Evolutionary conservation across 139 green algal species (phyloP), one percentile per base, ranked within the genome.

Genomic region (Desmodesmus armatus): DNA sequence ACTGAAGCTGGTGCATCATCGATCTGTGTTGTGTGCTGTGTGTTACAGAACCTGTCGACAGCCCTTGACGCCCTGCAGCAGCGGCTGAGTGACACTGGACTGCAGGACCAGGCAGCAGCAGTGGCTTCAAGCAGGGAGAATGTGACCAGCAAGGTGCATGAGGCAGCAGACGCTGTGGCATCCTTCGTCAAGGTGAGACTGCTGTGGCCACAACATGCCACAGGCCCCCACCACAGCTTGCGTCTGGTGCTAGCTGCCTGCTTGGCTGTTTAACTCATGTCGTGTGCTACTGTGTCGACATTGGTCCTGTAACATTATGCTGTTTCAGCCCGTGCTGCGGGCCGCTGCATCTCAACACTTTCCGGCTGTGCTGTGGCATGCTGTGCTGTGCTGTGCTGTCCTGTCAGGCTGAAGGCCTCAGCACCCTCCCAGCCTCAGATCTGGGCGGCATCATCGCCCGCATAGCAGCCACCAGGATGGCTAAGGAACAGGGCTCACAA

Each of bases 131-230:
- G 27, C 40, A 75, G 76, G 62, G 43, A 43, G 33, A 37, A 25
- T 11, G 44, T 67, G 15, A 21, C 63, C 5, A 44, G 63, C 0
- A 77, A 77, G 3, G 41, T 66, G 19, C 17, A 33, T 1, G 76
- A 72, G 19, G 55, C 76, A 60, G 76, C 76, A 55, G 76, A 53
- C 21, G 40, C 27, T 15, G 35, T 82, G 35, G 72, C 23, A 11
- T 40, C n/a, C 21, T 82, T 67, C 1, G 76, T 82, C 13, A 23
- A 82, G 76, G 76, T 72, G 21, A 33, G 53, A 11, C n/a, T n/a
- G n/a, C n/a, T n/a, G n/a, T n/a, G n/a, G n/a, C n/a, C n/a, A n/a
- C n/a, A n/a, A n/a, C n/a, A n/a, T n/a, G n/a, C n/a, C n/a, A n/a
- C n/a, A n/a, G n/a, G n/a, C n/a, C n/a, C n/a, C n/a, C n/a, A n/a